Evolutionary conservation across 2,329 filamentous ascomycete genomes (phyloP).

Genomic region (Aspergillus aculeatus): DNA sequence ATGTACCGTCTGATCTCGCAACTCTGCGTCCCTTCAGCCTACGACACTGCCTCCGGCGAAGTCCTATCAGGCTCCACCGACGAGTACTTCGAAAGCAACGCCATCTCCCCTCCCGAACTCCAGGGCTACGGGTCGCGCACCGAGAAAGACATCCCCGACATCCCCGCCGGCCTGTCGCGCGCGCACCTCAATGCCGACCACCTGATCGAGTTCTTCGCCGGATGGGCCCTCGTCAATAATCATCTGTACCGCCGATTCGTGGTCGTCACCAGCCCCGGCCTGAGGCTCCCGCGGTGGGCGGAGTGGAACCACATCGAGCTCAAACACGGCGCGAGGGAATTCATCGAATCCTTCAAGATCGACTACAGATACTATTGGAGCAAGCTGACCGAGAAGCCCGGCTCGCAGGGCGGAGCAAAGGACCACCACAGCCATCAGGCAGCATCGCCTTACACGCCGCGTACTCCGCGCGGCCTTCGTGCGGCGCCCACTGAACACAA

Average conservation of each 20-base stretch:
- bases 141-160: conserved; percentile 21
- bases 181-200: conserved; percentile 35
- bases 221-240: conserved; percentile 35
- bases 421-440: not conserved
- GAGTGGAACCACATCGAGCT: conserved; percentile 31
- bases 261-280: conserved; percentile 26
- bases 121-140: conserved; percentile 30
- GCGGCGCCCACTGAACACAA: not conserved
- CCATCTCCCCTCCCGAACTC: conserved; percentile 31
- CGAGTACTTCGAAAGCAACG: conserved; percentile 24
- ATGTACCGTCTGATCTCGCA: conserved; percentile 31
- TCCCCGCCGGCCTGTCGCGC: conserved; percentile 28
- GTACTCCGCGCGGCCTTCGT: conserved; percentile 8
- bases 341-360: conserved; percentile 16
- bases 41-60: not conserved
- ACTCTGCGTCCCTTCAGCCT: conserved; percentile 8
- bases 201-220: conserved; percentile 41
- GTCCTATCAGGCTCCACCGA: conserved; percentile 25
- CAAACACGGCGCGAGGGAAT: conserved; percentile 11
- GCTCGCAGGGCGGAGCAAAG: not conserved
- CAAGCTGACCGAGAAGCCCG: conserved; percentile 7
- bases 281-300: conserved; percentile 28
- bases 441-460: conserved; percentile 13
- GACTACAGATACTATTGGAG: conserved; percentile 16
- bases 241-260: conserved; percentile 34